phyloP scores from a whole-genome alignment of 306 rosid species.

The Gynostemma pentaphyllum region DNA sequence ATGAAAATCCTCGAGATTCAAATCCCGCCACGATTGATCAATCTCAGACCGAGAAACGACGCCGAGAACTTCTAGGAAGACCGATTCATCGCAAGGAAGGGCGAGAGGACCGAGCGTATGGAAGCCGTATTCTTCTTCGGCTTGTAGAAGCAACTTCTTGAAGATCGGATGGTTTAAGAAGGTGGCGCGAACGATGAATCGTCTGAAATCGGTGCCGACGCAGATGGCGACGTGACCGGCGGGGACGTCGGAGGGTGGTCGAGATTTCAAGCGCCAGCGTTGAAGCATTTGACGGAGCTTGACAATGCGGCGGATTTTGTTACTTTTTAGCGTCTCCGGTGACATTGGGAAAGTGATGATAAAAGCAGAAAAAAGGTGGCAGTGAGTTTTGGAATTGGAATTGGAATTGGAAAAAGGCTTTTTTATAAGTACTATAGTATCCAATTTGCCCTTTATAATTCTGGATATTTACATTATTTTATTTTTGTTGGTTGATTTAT shows the following conservation, averaged over 20 bases:
- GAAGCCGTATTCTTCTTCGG: slow-evolving; percentile 90
- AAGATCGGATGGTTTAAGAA: slow-evolving; percentile 84
- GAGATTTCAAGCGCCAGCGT: slow-evolving; percentile 61
- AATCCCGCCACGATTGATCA: slow-evolving; percentile 17
- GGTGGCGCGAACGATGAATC: slow-evolving; percentile 60
- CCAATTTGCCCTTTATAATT: too few species aligned
- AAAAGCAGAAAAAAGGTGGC: too few species aligned
- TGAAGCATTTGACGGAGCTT: slow-evolving; percentile 74
- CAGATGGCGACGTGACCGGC: slow-evolving; percentile 80
- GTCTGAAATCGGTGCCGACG: slow-evolving; percentile 49
- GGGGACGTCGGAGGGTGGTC: slow-evolving; percentile 59
- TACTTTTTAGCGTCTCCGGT: slow-evolving; percentile 27
- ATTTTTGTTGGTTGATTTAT: too few species aligned
- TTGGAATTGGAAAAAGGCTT: too few species aligned
- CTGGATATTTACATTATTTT: too few species aligned
- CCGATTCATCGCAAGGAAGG: slow-evolving; percentile 72
- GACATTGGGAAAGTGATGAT: slow-evolving; percentile 15
- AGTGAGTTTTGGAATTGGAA: too few species aligned
- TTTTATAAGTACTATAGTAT: too few species aligned
- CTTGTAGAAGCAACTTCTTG: slow-evolving; percentile 45
- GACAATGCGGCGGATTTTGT: slow-evolving; percentile 73
- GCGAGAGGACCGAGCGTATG: slow-evolving; percentile 58
- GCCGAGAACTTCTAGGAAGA: slow-evolving; percentile 54
- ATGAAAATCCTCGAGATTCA: slow-evolving; percentile 23
- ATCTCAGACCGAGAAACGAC: slow-evolving; percentile 40